Percentiles rank a stretch among this genome's conserved stretches.
These are phyloP conservation scores for Artemisia princeps DNA, from an alignment of 140 eudicot genomes.

Conservation along the genomic window DNA sequence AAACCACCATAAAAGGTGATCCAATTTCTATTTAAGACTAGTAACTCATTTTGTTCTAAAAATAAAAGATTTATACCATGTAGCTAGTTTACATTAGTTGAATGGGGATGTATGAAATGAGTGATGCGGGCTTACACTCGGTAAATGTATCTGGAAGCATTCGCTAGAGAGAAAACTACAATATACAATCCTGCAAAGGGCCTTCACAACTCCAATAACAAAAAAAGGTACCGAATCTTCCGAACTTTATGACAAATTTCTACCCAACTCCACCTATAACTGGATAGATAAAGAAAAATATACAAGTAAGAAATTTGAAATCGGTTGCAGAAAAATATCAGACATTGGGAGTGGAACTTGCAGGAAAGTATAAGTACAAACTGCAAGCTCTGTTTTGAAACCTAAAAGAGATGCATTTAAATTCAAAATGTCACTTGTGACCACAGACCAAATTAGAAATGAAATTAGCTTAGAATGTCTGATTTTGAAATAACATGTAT, in stretches of 20 bases:
- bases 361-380: neutral
- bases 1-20: conserved; percentile 20
- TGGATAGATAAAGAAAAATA: conserved; percentile 10
- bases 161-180: conserved; percentile 42
- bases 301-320: neutral
- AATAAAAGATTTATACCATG: conserved; percentile 23
- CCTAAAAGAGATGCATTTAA: neutral
- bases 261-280: conserved; percentile 34
- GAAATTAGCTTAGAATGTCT: too few relatives aligned
- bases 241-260: conserved; percentile 27
- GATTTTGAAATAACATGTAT: too few relatives aligned
- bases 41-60: conserved; percentile 23
- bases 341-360: neutral
- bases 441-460: too few relatives aligned
- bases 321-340: neutral
- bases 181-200: conserved; percentile 46
- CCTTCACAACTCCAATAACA: conserved; percentile 30
- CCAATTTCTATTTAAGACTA: conserved; percentile 26
- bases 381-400: neutral
- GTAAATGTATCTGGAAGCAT: conserved; percentile 42
- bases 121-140: conserved; percentile 59
- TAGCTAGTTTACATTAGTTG: conserved; percentile 41
- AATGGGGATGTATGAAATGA: conserved; percentile 32
- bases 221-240: conserved; percentile 20
- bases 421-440: too few relatives aligned